These are phyloP conservation scores for Triticum dicoccoides DNA, from an alignment of 176 grass and related monocot species.

Conservation along the genomic window DNA sequence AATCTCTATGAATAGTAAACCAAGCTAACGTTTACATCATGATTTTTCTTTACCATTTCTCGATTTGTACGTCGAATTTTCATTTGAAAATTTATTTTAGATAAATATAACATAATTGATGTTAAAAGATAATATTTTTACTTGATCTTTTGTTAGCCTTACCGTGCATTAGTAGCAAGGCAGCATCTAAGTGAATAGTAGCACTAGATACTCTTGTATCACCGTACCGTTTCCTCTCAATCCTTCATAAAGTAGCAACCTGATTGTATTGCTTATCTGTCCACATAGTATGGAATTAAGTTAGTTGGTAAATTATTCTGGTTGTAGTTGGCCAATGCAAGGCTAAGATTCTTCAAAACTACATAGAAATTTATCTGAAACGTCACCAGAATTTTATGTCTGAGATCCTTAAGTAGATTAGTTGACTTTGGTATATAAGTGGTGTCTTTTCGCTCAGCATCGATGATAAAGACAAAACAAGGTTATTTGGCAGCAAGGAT, in stretches of 20 bases:
- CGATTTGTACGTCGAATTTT: neutral
- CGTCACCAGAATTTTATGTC: neutral
- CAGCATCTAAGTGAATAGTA: neutral
- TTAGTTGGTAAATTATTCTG: neutral
- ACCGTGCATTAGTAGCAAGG: neutral
- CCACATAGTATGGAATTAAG: neutral
- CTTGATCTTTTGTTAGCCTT: neutral
- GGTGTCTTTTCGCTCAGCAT: conserved; percentile 18
- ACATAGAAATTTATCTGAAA: neutral
- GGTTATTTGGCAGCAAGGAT: conserved; percentile 22
- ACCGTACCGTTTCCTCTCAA: neutral
- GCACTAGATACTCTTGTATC: neutral
- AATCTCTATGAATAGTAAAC: neutral
- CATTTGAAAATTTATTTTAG: neutral
- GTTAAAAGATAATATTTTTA: neutral
- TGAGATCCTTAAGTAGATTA: conserved; percentile 28
- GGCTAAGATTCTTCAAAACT: neutral
- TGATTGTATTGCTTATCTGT: neutral
- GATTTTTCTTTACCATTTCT: neutral
- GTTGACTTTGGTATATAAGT: conserved; percentile 41
- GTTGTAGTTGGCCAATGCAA: neutral
- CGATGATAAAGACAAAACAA: conserved; percentile 33
- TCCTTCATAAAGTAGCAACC: neutral
- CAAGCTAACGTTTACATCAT: neutral
- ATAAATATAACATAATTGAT: neutral